Evolutionary conservation across 805 yeast genomes (phyloP).

Genomic region (Candida vaughaniae): DNA sequence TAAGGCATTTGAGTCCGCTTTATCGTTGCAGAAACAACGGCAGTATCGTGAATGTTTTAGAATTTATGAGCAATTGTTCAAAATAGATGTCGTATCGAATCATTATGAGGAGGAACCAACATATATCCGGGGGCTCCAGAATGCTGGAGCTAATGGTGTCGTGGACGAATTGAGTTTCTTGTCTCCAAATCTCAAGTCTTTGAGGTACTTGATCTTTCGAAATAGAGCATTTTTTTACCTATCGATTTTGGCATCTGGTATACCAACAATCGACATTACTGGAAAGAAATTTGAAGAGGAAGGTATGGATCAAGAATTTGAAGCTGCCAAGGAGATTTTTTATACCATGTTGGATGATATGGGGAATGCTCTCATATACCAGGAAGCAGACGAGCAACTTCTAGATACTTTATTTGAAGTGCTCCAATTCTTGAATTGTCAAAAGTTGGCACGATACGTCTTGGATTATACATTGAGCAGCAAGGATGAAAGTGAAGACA

Average conservation of each 20-base stretch:
- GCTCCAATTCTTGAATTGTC: conserved; percentile 47
- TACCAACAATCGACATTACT: conserved; percentile 9
- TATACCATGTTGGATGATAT: conserved; percentile 61
- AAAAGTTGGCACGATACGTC: conserved; percentile 51
- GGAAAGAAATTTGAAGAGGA: conserved; percentile 5
- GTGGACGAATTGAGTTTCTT: conserved; percentile 42
- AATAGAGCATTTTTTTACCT: conserved; percentile 77
- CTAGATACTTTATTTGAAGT: conserved; percentile 51
- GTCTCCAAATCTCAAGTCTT: conserved; percentile 69
- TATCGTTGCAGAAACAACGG: conserved; percentile 54
- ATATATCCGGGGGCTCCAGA: conserved; percentile 38
- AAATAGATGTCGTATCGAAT: conserved; percentile 59
- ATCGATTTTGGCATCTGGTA: conserved; percentile 23
- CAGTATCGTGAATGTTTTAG: conserved; percentile 49
- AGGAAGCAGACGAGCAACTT: conserved; percentile 62
- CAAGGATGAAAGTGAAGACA: conserved; percentile 41
- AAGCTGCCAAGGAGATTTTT: conserved; percentile 19
- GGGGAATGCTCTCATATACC: conserved; percentile 60
- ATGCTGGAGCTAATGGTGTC: conserved; percentile 30
- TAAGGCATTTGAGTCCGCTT: conserved; percentile 68
- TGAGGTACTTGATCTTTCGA: conserved; percentile 75
- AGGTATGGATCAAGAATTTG: neutral
- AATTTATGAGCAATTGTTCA: conserved; percentile 62
- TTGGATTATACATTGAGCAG: conserved; percentile 59
- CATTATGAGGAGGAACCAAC: conserved; percentile 42